Conservation (phyloP, 192 early-diverging fungal genomes). For the Backusella circina region DNA sequence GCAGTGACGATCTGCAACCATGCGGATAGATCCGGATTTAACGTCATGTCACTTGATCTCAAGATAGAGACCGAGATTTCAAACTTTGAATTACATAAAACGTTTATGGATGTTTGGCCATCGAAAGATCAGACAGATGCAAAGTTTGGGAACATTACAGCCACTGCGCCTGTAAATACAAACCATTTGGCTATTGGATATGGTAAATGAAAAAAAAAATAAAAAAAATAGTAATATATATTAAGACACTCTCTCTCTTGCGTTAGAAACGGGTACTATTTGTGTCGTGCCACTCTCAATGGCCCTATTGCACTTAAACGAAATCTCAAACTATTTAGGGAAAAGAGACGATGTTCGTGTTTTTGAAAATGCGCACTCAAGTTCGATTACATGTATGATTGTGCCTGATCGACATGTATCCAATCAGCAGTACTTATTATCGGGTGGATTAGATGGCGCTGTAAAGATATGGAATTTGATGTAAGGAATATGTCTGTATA, state of each 20-base stretch:
- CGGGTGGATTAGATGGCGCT: constrained; percentile 63
- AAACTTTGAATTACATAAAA: constrained; percentile 12
- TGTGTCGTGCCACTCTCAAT: constrained; percentile 46
- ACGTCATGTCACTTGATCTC: background rate
- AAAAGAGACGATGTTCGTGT: constrained; percentile 13
- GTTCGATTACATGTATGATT: constrained; percentile 59
- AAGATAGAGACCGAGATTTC: background rate
- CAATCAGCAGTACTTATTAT: constrained; percentile 53
- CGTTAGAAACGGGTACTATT: constrained; percentile 63
- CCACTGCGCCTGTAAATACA: constrained; percentile 47
- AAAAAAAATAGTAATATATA: background rate
- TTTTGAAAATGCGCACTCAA: constrained; percentile 50
- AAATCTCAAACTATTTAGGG: constrained; percentile 12
- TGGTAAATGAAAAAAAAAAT: constrained; percentile 40
- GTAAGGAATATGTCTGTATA: constrained; percentile 35
- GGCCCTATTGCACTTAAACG: constrained; percentile 33
- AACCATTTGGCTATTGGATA: constrained; percentile 63
- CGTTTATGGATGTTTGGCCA: constrained; percentile 36
- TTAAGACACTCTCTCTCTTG: background rate
- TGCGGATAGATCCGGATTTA: background rate
- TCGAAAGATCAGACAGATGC: constrained; percentile 12
- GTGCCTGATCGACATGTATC: constrained; percentile 38
- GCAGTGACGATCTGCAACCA: background rate
- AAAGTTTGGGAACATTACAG: constrained; percentile 35
- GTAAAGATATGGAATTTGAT: constrained; percentile 74